Evolutionary conservation across 495 filamentous ascomycete species (phyloP), one percentile per base, ranked within the genome.

Genomic region (Penicillium soppii): DNA sequence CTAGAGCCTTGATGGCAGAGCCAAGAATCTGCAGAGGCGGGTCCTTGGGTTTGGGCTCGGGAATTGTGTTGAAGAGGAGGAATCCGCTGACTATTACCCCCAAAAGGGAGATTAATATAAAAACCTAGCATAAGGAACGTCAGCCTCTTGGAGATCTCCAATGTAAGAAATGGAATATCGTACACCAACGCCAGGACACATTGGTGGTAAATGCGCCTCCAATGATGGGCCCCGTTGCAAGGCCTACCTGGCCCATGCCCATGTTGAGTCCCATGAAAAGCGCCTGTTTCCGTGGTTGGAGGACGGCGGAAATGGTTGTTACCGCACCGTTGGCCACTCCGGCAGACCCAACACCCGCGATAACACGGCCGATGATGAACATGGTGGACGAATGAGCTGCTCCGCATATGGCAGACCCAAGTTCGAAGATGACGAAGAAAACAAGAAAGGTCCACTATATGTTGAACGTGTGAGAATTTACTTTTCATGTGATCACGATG

Each of bases 341-440:
- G 10, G 38, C 54, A 13, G 40, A 29, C 5, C 86, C 87, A 23
- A 88, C 49, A 12, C 87, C 87, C 10, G 85, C 81, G 37, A 90
- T 71, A 16, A 86, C 85, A 16, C 87, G 38, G 38, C 38, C 38
- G 21, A 23, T 7, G 5, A 41, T 41, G 17, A 42, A 21, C 38
- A 41, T 41, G 9, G 38, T 4, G 19, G 38, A 41, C 20, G 38
- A 41, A 13, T 41, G 79, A 4, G 88, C 84, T 0, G 80, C 77
- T 37, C 78, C 87, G 62, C 86, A 90, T 50, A 91, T 69, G 16
- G 84, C 63, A 27, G 77, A 82, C 25, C 87, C 88, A 22, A 86
- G 37, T 55, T 90, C 88, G 62, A 91, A 91, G 47, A 91, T 57
- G 38, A 65, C 58, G n/a, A 67, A 58, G 23, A 61, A 62, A 21